Conservation (phyloP, 441 rosid genomes). For the Populus hybrid region DNA sequence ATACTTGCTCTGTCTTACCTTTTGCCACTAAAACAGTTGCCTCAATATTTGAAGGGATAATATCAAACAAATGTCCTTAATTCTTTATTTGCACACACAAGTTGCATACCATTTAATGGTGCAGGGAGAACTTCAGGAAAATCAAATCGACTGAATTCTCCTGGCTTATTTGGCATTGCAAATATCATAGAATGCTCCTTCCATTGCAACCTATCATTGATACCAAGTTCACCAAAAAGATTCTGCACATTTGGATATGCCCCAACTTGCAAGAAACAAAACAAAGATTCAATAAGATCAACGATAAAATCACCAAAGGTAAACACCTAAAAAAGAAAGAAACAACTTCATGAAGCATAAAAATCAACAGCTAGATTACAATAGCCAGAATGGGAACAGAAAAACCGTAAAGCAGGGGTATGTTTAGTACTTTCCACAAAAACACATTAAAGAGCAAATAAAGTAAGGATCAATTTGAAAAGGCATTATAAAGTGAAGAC, state of each 20-base stretch:
- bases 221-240: slow-evolving; percentile 91
- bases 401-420: background rate
- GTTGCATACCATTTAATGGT: slow-evolving; percentile 78
- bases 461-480: background rate
- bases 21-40: too few relatives aligned
- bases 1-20: too few relatives aligned
- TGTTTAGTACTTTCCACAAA: background rate
- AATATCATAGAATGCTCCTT: slow-evolving; percentile 98
- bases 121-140: slow-evolving; percentile 85
- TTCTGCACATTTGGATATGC: slow-evolving; percentile 94
- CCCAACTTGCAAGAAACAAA: slow-evolving; percentile 63
- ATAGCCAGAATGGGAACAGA: background rate
- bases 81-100: background rate
- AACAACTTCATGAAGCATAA: slow-evolving; percentile 4
- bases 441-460: background rate
- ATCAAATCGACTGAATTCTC: slow-evolving; percentile 95
- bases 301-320: slow-evolving; percentile 3
- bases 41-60: too few relatives aligned
- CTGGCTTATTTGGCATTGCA: slow-evolving; percentile 96
- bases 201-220: slow-evolving; percentile 90
- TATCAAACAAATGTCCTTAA: background rate
- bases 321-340: background rate
- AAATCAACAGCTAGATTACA: background rate
- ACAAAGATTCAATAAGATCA: slow-evolving; percentile 13
- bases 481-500: background rate